These are phyloP conservation scores for Aspergillus sp. DNA, from an alignment of 2,329 filamentous ascomycete genomes.

Conservation along the genomic window DNA sequence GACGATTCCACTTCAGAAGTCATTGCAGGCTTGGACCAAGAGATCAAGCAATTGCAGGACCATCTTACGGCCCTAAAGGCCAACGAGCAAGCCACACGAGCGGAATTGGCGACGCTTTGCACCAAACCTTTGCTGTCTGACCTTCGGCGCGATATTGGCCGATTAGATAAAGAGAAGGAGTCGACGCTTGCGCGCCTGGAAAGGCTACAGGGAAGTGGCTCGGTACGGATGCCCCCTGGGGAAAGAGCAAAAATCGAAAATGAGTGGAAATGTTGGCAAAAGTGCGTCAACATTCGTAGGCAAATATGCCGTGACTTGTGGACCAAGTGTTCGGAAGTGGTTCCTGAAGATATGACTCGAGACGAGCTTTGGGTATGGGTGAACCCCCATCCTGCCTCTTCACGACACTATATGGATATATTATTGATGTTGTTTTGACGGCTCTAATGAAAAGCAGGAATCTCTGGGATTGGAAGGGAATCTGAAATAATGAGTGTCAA, in stretches of 20 bases:
- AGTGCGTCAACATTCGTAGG: slow-evolving; percentile 36
- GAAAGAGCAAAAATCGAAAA: slow-evolving; percentile 44
- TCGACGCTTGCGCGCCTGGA: slow-evolving; percentile 38
- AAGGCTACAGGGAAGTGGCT: slow-evolving; percentile 36
- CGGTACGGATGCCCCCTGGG: slow-evolving; percentile 39
- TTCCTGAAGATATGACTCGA: slow-evolving; percentile 44
- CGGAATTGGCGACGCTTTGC: slow-evolving; percentile 42
- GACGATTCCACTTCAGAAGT: slow-evolving; percentile 46
- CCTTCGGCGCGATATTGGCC: slow-evolving; percentile 40
- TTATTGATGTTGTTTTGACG: neutral
- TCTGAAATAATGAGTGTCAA: slow-evolving; percentile 12
- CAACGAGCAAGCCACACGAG: slow-evolving; percentile 47
- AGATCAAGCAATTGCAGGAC: slow-evolving; percentile 44
- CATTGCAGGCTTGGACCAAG: slow-evolving; percentile 46
- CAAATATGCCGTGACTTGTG: slow-evolving; percentile 50
- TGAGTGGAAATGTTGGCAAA: slow-evolving; percentile 44
- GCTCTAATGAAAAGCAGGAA: slow-evolving; percentile 18
- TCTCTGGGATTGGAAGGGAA: slow-evolving; percentile 33
- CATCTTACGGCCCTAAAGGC: slow-evolving; percentile 41
- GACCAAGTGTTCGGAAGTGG: slow-evolving; percentile 42
- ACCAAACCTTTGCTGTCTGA: slow-evolving; percentile 48
- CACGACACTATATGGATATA: no score
- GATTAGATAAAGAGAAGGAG: slow-evolving; percentile 42
- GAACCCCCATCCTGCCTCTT: neutral
- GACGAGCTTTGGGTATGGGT: slow-evolving; percentile 46